These are phyloP conservation scores for Volutella citrinella DNA, from an alignment of 2,329 filamentous ascomycete species.

Conservation along the genomic window DNA sequence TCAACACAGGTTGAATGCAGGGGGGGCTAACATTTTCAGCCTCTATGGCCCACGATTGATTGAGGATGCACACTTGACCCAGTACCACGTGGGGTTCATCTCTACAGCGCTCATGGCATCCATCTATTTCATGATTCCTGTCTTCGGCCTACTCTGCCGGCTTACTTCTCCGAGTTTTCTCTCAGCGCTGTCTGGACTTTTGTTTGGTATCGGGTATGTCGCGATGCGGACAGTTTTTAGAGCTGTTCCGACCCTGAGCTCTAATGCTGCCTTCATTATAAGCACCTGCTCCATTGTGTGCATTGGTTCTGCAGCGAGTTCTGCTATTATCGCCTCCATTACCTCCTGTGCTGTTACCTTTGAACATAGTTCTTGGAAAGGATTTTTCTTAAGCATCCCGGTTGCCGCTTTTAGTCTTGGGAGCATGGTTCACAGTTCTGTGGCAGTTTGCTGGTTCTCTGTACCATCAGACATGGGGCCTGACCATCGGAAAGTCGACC, in stretches of 20 bases:
- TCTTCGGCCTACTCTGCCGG: neutral
- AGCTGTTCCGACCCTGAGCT: too few relatives aligned
- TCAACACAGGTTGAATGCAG: neutral
- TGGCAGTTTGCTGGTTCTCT: neutral
- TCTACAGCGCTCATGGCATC: neutral
- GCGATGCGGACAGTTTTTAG: too few relatives aligned
- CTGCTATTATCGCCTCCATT: neutral
- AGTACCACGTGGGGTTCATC: neutral
- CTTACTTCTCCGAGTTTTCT: neutral
- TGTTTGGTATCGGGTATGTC: too few relatives aligned
- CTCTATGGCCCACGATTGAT: neutral
- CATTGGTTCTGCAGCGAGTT: neutral
- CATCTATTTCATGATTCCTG: neutral
- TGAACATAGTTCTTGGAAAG: neutral
- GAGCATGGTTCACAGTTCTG: neutral
- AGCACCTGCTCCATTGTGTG: neutral
- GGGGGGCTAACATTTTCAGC: neutral
- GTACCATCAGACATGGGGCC: too few relatives aligned
- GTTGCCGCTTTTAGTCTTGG: neutral
- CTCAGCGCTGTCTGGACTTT: too few relatives aligned
- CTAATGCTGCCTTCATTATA: neutral
- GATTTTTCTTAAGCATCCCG: neutral
- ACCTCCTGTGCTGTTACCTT: neutral
- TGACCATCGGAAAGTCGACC: too few relatives aligned
- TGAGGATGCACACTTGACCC: neutral